Base-by-base conservation (phyloP, 2,329 filamentous ascomycete genomes). In the Sclerotinia minor region DNA sequence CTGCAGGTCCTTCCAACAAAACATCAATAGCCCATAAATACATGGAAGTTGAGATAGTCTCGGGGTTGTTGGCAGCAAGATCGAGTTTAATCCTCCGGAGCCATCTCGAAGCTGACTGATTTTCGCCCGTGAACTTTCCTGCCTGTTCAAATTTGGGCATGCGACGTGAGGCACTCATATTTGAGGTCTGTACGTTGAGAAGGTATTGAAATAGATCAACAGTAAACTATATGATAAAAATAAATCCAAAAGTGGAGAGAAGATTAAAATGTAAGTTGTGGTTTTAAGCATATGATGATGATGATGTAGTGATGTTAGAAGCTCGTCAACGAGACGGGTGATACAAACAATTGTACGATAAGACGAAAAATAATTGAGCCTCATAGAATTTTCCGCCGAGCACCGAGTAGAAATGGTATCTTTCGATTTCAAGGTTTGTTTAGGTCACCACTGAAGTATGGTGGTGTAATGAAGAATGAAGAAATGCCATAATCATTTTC, bases 101-200 rank as follows among this genome's bases (percentile, higher is more conserved):
- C 59, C 59, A 63, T 41, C 29, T 63, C 47, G 59, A 63, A 41
- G 59, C 59, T 7, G 59, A 63, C 21, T 63, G 29, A 7, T 19
- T 19, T 63, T 50, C 29, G 17, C 59, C 59, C 7, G 32, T 21
- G n/a, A 63, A 63, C 5, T 41, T 63, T 50, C 59, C 47, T 26
- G 59, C 59, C 13, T 63, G 32, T 24, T 41, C 15, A 38, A 63
- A 52, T 63, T 24, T 63, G 8, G 59, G 59, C 21, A 38, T 26
- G 17, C n/a, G 15, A 26, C 35, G 32, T 52, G 47, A 50, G 15
- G 38, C 1, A 5, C 59, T 63, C 45, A 63, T 63, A 13, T 8
- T 49, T 63, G 8, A 41, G 32, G 15, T 19, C 4, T 24, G 24
- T 49, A 15, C 9, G 32, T n/a, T 21, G 45, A 38, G 24, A 5